These are phyloP conservation scores for Cystofilobasidium capitatum DNA, from an alignment of 768 basidiomycete genomes.

Conservation along the genomic window DNA sequence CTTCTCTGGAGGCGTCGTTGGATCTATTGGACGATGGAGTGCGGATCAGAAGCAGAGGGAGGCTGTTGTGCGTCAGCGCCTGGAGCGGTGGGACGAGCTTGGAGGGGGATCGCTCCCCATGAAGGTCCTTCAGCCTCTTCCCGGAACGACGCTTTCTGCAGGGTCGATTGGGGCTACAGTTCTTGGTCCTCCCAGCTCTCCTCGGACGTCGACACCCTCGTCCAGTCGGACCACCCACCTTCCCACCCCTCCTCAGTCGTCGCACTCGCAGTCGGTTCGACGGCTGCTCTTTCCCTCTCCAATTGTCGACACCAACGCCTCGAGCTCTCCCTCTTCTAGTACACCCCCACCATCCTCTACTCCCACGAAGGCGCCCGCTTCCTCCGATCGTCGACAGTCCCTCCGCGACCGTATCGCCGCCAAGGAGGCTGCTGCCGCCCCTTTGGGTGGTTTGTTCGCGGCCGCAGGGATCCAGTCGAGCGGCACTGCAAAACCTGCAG, in stretches of 20 bases:
- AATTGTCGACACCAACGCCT: too few species aligned
- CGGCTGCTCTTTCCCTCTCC: conserved; percentile 11
- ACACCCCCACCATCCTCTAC: not conserved
- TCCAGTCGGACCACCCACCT: not conserved
- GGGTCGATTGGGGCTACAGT: not conserved
- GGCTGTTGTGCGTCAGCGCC: not conserved
- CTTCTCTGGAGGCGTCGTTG: conserved; percentile 19
- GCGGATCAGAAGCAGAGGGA: conserved; percentile 12
- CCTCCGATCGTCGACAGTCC: conserved; percentile 17
- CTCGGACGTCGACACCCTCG: not conserved
- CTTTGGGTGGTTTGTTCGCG: not conserved
- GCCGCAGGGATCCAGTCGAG: not conserved
- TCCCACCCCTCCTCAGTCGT: not conserved
- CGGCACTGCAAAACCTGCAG: not conserved
- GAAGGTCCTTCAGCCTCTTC: conserved; percentile 3
- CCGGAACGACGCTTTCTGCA: not conserved
- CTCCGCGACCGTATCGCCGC: conserved; percentile 24
- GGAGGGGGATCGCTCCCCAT: conserved; percentile 9
- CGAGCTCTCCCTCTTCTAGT: too few species aligned
- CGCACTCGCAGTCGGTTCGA: not conserved
- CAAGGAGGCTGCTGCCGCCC: not conserved
- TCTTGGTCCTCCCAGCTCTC: not conserved
- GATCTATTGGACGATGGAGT: conserved; percentile 20
- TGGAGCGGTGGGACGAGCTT: conserved; percentile 15
- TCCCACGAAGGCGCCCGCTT: not conserved